These are phyloP conservation scores for Exophiala mesophila DNA, from an alignment of 2,329 filamentous ascomycete genomes.

Conservation along the genomic window DNA sequence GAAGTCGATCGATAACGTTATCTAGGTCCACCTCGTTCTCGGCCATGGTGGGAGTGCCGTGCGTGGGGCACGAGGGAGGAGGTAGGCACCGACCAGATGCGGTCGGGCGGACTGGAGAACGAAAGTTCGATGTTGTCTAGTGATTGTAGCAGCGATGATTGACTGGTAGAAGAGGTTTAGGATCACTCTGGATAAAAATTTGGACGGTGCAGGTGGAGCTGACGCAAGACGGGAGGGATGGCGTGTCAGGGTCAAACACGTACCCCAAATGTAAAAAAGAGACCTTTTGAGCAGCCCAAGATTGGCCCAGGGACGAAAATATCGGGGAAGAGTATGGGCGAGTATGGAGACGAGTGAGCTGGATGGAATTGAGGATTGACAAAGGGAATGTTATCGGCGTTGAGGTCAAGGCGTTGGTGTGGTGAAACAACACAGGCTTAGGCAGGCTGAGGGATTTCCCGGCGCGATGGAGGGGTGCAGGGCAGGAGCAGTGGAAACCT, in stretches of 20 bases:
- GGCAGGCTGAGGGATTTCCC: slow-evolving; percentile 19
- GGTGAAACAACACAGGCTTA: slow-evolving; percentile 11
- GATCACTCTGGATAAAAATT: slow-evolving; percentile 15
- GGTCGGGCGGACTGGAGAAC: slow-evolving; percentile 15
- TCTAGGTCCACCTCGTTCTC: slow-evolving; percentile 95
- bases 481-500: slow-evolving; percentile 6
- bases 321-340: background rate
- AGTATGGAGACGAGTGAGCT: background rate
- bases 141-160: slow-evolving; percentile 5
- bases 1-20: slow-evolving; percentile 96
- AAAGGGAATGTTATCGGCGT: slow-evolving; percentile 16
- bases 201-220: slow-evolving; percentile 8
- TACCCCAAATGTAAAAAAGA: slow-evolving; percentile 4
- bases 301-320: slow-evolving; percentile 13
- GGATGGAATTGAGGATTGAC: slow-evolving; percentile 2
- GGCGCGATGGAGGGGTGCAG: slow-evolving; percentile 11
- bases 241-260: slow-evolving; percentile 11
- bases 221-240: slow-evolving; percentile 12
- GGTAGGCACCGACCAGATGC: slow-evolving; percentile 23
- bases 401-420: slow-evolving; percentile 9
- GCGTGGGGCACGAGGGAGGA: slow-evolving; percentile 19
- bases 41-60: slow-evolving; percentile 54
- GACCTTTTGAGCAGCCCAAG: slow-evolving; percentile 12
- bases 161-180: slow-evolving; percentile 6
- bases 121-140: slow-evolving; percentile 13